Base-by-base conservation (phyloP, 768 basidiomycete genomes). In the Lactarius tabidus region DNA sequence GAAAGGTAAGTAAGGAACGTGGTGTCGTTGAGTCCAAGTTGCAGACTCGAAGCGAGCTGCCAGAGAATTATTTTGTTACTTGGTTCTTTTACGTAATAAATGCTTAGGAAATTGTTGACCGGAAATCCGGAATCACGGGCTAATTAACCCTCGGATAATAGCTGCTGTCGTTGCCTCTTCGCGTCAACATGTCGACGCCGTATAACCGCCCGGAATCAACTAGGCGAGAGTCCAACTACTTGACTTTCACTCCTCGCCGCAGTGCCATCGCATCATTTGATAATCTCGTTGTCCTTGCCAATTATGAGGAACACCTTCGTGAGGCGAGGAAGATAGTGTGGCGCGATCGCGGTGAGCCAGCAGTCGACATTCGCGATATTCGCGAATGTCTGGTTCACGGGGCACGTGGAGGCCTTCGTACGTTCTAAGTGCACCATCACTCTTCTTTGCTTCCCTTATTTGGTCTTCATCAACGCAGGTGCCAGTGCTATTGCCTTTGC, bases 321-420 rank as follows among this genome's bases (percentile, higher is more conserved):
- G 86, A 85, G 62, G 90, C 91, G 0, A 81, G 89, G 61, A 90
- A 85, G 74, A 88, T 93, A 75, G 84, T 94, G 3, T 91, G 91
- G 90, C 80, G 90, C 15, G 88, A 92, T 70, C 79, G 82, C 66
- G 91, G 92, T 3, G 86, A 93, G 74, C 88, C 86, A 20, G 88
- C 88, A 0, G 85, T 81, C 1, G 87, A 91, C 67, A 71, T 95
- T 28, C 74, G 80, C 39, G 84, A 82, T 58, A 65, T 92, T 33
- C 79, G 82, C 73, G 84, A 86, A 63, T 90, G 90, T 70, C 69
- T 90, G 36, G 81, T 84, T 66, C 91, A 94, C 74, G 90, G 90
- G 0, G 78, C 81, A 7, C 76, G 79, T 26, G 92, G 93, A 20
- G 89, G 87, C 52, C 70, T 89, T 23, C 81, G 92, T 93, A 72